Percentiles rank a stretch among this genome's conserved stretches.
Evolutionary conservation across 2,329 filamentous ascomycete species (phyloP).

Genomic region (Zymoseptoria pseudotritici): DNA sequence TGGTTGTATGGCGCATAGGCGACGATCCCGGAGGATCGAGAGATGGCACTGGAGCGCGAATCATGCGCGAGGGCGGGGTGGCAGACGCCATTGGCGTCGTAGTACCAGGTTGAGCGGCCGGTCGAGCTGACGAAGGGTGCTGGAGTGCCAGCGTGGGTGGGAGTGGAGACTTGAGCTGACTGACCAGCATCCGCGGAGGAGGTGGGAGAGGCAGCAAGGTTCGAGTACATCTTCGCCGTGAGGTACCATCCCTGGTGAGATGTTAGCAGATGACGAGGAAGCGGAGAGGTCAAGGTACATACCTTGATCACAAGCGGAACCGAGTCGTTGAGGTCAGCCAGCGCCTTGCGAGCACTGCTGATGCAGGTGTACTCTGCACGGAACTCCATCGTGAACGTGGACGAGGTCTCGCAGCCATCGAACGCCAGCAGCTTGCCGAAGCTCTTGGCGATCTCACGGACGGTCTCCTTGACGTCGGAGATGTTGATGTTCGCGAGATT

Average conservation of each 20-base stretch:
- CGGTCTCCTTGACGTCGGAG: constrained; percentile 4
- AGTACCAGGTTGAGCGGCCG: background rate
- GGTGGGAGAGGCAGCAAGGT: background rate
- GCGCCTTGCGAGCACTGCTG: constrained; percentile 14
- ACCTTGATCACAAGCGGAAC: constrained; percentile 10
- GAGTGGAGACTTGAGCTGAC: background rate
- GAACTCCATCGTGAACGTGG: constrained; percentile 16
- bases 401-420: constrained; percentile 3
- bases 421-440: constrained; percentile 22
- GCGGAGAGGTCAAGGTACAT: constrained; percentile 2
- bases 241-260: constrained; percentile 9
- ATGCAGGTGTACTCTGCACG: constrained; percentile 25
- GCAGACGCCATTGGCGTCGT: background rate
- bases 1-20: background rate
- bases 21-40: background rate
- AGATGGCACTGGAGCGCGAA: too few relatives aligned
- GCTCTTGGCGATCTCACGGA: constrained; percentile 11
- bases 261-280: constrained; percentile 6
- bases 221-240: background rate
- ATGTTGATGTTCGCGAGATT: constrained; percentile 10
- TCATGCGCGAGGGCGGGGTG: background rate
- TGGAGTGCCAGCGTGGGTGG: background rate
- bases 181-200: background rate
- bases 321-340: constrained; percentile 4
- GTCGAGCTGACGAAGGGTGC: background rate